phyloP scores from a whole-genome alignment of 768 basidiomycete species.

The Psilocybe cyanescens region DNA sequence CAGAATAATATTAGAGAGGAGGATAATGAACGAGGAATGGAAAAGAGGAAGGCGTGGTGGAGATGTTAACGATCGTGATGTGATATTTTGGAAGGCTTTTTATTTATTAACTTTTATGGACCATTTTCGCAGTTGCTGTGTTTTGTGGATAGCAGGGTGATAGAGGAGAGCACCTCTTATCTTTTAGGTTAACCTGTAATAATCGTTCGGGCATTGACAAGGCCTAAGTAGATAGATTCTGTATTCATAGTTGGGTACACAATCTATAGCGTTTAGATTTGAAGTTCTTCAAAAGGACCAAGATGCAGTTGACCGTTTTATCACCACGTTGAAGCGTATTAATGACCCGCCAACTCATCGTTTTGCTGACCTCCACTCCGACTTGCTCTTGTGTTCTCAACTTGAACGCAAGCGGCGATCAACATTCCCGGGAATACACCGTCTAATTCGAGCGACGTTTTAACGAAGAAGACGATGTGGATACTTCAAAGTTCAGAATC shows the following conservation, averaged over 20 bases:
- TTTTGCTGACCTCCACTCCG: too few species aligned
- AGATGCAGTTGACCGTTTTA: too few species aligned
- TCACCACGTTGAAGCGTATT: too few species aligned
- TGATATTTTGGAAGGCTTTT: neutral
- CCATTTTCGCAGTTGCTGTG: neutral
- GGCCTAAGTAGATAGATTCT: neutral
- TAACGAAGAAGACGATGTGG: too few species aligned
- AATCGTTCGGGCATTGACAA: neutral
- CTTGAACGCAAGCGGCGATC: too few species aligned
- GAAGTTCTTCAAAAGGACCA: too few species aligned
- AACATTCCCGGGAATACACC: too few species aligned
- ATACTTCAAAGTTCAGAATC: too few species aligned
- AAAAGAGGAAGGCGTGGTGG: conserved; percentile 13
- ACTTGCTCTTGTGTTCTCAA: too few species aligned
- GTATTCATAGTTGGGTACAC: neutral
- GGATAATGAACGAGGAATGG: conserved; percentile 22
- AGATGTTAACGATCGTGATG: conserved; percentile 6
- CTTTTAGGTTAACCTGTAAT: neutral
- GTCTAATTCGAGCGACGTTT: too few species aligned
- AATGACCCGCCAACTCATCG: too few species aligned
- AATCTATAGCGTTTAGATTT: too few species aligned
- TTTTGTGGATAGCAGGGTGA: neutral
- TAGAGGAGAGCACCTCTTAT: neutral
- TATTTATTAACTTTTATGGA: neutral
- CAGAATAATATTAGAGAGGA: conserved; percentile 62